Percentiles rank a stretch among this genome's conserved stretches.
These are phyloP conservation scores for Ilyonectria robusta DNA, from an alignment of 2,329 filamentous ascomycete species.

Conservation along the genomic window DNA sequence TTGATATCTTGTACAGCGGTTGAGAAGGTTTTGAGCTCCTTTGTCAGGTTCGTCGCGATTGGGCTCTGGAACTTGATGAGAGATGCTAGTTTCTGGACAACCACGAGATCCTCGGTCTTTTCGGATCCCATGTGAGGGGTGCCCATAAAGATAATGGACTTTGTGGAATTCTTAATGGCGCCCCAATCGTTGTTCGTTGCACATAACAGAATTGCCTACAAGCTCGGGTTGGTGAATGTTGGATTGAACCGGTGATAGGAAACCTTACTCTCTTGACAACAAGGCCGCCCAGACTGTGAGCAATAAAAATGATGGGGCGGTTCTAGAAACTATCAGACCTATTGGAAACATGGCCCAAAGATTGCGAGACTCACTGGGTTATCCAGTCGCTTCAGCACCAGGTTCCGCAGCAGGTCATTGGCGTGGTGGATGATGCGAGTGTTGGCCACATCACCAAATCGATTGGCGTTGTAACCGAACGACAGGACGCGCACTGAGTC, in stretches of 20 bases:
- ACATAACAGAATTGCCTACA: constrained; percentile 36
- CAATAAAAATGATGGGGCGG: constrained; percentile 39
- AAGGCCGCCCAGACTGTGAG: constrained; percentile 39
- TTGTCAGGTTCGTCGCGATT: constrained; percentile 38
- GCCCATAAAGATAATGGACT: constrained; percentile 41
- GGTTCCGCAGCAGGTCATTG: constrained; percentile 37
- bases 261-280: constrained; percentile 37
- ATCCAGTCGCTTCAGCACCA: constrained; percentile 40
- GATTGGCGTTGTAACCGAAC: constrained; percentile 41
- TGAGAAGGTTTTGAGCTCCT: constrained; percentile 39
- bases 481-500: constrained; percentile 34
- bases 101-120: constrained; percentile 37
- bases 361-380: constrained; percentile 24
- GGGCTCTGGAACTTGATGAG: constrained; percentile 34
- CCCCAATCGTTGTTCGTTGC: constrained; percentile 39
- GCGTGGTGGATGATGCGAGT: constrained; percentile 43
- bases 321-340: constrained; percentile 15
- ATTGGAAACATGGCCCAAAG: not conserved
- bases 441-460: constrained; percentile 41
- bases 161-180: constrained; percentile 36
- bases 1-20: constrained; percentile 41
- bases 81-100: constrained; percentile 39
- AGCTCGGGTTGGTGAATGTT: constrained; percentile 8
- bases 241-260: constrained; percentile 31
- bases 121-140: constrained; percentile 43